These are phyloP conservation scores for Kodamaea arcana DNA, from an alignment of 1,139 yeast species.

Conservation along the genomic window DNA sequence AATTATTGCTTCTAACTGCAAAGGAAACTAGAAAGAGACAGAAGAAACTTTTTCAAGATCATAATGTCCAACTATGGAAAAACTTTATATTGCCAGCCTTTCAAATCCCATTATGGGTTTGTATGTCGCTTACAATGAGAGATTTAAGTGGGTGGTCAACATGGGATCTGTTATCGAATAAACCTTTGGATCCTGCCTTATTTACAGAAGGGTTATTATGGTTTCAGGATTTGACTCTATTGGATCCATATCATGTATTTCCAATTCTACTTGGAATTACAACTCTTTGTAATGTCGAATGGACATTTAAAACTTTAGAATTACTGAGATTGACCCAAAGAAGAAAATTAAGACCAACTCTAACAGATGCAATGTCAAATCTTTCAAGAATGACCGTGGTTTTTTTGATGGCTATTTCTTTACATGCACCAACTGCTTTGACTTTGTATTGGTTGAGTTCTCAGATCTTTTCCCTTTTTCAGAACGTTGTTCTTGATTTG, in stretches of 20 bases:
- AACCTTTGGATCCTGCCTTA: slow-evolving; percentile 53
- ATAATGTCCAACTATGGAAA: slow-evolving; percentile 78
- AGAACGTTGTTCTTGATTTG: slow-evolving; percentile 69
- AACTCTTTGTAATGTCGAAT: slow-evolving; percentile 75
- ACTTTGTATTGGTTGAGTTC: slow-evolving; percentile 86
- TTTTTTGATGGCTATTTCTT: slow-evolving; percentile 75
- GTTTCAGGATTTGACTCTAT: slow-evolving; percentile 54
- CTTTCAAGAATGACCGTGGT: slow-evolving; percentile 72
- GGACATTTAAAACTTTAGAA: slow-evolving; percentile 57
- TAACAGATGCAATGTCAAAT: slow-evolving; percentile 58
- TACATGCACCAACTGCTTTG: slow-evolving; percentile 82
- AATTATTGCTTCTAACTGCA: slow-evolving; percentile 64
- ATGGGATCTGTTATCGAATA: slow-evolving; percentile 41
- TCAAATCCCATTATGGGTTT: slow-evolving; percentile 87
- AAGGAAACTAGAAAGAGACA: slow-evolving; percentile 79
- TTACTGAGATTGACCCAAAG: slow-evolving; percentile 34
- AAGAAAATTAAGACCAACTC: slow-evolving; percentile 49
- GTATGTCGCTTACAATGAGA: slow-evolving; percentile 72
- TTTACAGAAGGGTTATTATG: slow-evolving; percentile 56
- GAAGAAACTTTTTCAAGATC: slow-evolving; percentile 57
- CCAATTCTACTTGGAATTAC: slow-evolving; percentile 71
- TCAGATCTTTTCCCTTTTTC: slow-evolving; percentile 67
- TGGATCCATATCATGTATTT: slow-evolving; percentile 60
- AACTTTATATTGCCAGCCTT: slow-evolving; percentile 67
- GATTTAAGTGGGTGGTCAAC: slow-evolving; percentile 71